Percentiles rank a stretch among this genome's conserved stretches.
phyloP scores from a whole-genome alignment of 768 basidiomycete species.

The Scleroderma bovista region DNA sequence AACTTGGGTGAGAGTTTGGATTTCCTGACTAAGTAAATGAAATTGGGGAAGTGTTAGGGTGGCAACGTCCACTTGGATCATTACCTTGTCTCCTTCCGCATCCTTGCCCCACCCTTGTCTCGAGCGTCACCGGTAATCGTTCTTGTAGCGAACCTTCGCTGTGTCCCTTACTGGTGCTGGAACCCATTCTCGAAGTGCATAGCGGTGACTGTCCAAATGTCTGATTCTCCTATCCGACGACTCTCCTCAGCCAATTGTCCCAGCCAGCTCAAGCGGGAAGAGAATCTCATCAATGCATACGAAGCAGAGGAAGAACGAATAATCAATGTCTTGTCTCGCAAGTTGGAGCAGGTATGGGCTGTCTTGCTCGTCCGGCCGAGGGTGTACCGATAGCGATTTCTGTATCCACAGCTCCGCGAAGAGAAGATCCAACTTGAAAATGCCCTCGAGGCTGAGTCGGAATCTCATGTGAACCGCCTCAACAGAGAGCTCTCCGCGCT shows the following conservation, averaged over 20 bases:
- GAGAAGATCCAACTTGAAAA: constrained; percentile 85
- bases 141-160: neutral
- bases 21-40: constrained; percentile 1
- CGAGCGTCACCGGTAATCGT: neutral
- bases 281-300: constrained; percentile 81
- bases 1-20: neutral
- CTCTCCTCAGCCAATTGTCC: constrained; percentile 55
- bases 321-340: constrained; percentile 75
- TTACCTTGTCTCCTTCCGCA: neutral
- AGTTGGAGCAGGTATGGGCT: constrained; percentile 68
- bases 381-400: neutral
- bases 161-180: neutral
- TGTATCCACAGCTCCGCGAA: constrained; percentile 56
- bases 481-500: constrained; percentile 65
- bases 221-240: constrained; percentile 48
- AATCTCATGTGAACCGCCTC: constrained; percentile 75
- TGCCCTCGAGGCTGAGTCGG: constrained; percentile 77
- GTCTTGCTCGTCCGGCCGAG: neutral
- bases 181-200: neutral
- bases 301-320: constrained; percentile 90
- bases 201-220: constrained; percentile 12
- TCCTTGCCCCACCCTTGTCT: neutral
- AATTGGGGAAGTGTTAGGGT: neutral
- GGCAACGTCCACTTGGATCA: neutral
- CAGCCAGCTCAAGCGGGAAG: constrained; percentile 46